A percentile compares a stretch with the other conserved stretches of the same genome.
phyloP scores from a whole-genome alignment of 1,139 yeast species.

The Zygoascus meyerae region DNA sequence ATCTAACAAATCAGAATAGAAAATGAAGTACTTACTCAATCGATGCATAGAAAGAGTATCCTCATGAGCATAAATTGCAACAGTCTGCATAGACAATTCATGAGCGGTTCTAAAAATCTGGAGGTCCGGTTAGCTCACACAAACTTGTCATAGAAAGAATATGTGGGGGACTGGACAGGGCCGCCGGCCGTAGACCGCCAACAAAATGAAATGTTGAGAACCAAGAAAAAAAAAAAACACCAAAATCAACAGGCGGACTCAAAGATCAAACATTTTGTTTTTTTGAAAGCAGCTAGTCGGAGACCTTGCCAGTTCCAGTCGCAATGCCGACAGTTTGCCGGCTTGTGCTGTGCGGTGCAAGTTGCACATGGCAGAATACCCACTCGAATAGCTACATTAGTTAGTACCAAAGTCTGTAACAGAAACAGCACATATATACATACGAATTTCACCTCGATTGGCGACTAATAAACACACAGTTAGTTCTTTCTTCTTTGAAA shows the following conservation, averaged over 20 bases:
- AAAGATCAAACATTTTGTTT: too few relatives aligned
- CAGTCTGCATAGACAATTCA: conserved; percentile 95
- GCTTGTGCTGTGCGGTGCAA: too few relatives aligned
- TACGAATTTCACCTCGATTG: conserved; percentile 87
- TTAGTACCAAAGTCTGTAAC: conserved; percentile 9
- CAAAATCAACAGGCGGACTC: not conserved
- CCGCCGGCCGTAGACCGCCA: not conserved
- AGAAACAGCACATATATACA: conserved; percentile 16
- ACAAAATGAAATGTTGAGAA: not conserved
- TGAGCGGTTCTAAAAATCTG: conserved; percentile 91
- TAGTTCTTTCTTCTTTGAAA: conserved; percentile 39
- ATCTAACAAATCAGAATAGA: too few relatives aligned
- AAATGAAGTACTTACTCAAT: conserved; percentile 36
- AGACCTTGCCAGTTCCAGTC: too few relatives aligned
- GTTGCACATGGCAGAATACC: too few relatives aligned
- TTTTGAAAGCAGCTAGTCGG: too few relatives aligned
- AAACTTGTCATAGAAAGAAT: not conserved
- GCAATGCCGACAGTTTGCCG: too few relatives aligned
- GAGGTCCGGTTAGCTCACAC: conserved; percentile 17
- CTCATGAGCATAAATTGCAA: conserved; percentile 94
- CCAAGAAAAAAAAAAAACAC: not conserved
- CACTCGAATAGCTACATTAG: conserved; percentile 23
- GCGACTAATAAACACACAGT: conserved; percentile 48
- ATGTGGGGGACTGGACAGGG: not conserved
- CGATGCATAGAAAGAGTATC: conserved; percentile 94